Percentiles rank a stretch among this genome's conserved stretches.
Evolutionary conservation across 1,139 yeast genomes (phyloP).

Genomic region (Lodderomyces parapsilosis): DNA sequence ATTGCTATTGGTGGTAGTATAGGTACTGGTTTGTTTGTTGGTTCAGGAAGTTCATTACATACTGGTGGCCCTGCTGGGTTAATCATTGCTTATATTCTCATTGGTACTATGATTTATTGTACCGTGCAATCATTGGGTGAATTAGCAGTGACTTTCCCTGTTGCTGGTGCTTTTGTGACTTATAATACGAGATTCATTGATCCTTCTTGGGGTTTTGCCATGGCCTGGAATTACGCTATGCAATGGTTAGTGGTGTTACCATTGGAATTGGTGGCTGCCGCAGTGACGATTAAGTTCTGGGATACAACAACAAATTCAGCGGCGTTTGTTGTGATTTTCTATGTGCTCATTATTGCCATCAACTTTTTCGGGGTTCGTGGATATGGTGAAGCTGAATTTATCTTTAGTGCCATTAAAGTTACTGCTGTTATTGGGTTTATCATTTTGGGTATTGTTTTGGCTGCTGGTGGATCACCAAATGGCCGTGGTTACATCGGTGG

Average conservation of each 20-base stretch:
- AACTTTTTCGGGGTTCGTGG: constrained; percentile 67
- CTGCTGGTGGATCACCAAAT: constrained; percentile 61
- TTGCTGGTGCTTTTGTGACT: constrained; percentile 71
- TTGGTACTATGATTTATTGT: constrained; percentile 52
- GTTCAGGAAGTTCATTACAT: constrained; percentile 54
- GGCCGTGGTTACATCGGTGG: constrained; percentile 53
- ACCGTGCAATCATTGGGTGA: constrained; percentile 75
- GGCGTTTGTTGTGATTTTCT: constrained; percentile 70
- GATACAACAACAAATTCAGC: constrained; percentile 53
- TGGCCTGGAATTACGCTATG: constrained; percentile 72
- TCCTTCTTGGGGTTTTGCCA: constrained; percentile 76
- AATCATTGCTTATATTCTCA: constrained; percentile 56
- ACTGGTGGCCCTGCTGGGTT: constrained; percentile 79
- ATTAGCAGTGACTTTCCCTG: constrained; percentile 69
- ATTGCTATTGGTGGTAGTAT: constrained; percentile 87
- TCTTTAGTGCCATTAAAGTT: constrained; percentile 59
- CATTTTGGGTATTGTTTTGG: constrained; percentile 66
- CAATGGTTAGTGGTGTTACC: constrained; percentile 75
- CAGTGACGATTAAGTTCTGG: constrained; percentile 72
- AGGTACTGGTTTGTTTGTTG: constrained; percentile 77
- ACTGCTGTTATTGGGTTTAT: constrained; percentile 66
- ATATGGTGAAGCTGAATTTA: constrained; percentile 71
- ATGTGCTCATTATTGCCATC: constrained; percentile 51
- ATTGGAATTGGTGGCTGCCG: constrained; percentile 71
- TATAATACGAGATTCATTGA: constrained; percentile 62